Evolutionary conservation across 169 alveolate genomes (phyloP), one percentile per base, ranked within the genome.

Genomic region (Ichthyophthirius multifiliis): DNA sequence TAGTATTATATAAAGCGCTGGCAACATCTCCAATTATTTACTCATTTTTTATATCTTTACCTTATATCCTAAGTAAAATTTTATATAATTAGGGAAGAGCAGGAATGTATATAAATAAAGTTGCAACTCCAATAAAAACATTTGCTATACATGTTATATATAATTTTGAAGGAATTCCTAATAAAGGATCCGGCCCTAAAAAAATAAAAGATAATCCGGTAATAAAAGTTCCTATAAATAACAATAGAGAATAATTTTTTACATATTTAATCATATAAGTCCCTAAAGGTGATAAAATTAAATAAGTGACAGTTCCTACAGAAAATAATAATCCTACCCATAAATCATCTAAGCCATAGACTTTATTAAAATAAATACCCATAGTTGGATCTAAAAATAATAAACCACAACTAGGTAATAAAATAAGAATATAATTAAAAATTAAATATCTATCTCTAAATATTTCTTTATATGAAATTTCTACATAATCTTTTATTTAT

Each of bases 111-210:
- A 55, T 55, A 15, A 55, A 55, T 55, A 55, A 27, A 23, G 43
- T 55, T 27, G 71, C 71, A 10, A 55, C 9, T 20, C 71, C 71
- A 10, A 55, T 55, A 55, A 55, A 16, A 12, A 34, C 71, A 27
- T 55, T 55, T 55, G 71, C 71, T 27, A 55, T 55, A 55, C 71
- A 55, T 0, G 71, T 55, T 20, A 55, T 55, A 27, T 55, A 55
- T 3, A 55, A 7, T 23, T 55, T 27, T 23, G 23, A 55, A 7
- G 71, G 71, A 12, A 55, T 27, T 13, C 23, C 23, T 1, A 39
- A 27, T 27, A 27, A 55, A 27, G 23, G 43, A 27, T 55, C 71
- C 7, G 71, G 71, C 3, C 71, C 71, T 27, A 55, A 55, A 23
- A 55, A 55, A n/a, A 55, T 27, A 39, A 55, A 55, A 55, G 43